Conservation (phyloP, 352 stramenopile species). For the Phytopythium helicoides region DNA sequence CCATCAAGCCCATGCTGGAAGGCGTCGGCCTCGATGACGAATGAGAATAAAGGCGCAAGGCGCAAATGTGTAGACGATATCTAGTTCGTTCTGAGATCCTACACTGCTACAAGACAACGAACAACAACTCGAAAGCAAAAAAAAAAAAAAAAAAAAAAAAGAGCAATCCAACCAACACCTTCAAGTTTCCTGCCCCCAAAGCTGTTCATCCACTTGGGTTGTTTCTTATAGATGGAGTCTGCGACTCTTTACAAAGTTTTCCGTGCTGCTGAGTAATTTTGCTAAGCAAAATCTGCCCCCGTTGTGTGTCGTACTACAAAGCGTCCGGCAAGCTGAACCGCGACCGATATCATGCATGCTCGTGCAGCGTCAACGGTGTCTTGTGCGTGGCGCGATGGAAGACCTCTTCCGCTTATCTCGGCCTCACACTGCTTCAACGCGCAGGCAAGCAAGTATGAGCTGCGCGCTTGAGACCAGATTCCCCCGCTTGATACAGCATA, state of each 20-base stretch:
- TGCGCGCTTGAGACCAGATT: neutral
- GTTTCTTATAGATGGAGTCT: no score
- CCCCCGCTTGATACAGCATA: neutral
- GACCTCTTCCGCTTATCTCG: neutral
- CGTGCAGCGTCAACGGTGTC: neutral
- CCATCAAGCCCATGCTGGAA: constrained; percentile 68
- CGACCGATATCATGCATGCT: neutral
- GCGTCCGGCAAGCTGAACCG: neutral
- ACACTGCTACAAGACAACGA: no score
- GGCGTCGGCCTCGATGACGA: constrained; percentile 32
- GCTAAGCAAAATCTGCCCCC: no score
- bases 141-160: no score
- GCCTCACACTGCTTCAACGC: neutral
- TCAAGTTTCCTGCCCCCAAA: no score
- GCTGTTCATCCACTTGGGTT: no score
- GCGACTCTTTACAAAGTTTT: no score
- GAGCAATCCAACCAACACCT: no score
- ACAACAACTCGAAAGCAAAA: no score
- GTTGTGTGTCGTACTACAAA: no score
- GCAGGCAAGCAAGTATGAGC: neutral
- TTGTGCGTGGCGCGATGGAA: neutral
- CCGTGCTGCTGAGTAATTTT: no score
- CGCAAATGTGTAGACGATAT: neutral
- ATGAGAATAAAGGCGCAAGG: neutral
- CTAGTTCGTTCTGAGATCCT: neutral